A percentile compares a stretch with the other conserved stretches of the same genome.
phyloP scores from a whole-genome alignment of 2,329 filamentous ascomycete genomes.

The Fusarium sp. region DNA sequence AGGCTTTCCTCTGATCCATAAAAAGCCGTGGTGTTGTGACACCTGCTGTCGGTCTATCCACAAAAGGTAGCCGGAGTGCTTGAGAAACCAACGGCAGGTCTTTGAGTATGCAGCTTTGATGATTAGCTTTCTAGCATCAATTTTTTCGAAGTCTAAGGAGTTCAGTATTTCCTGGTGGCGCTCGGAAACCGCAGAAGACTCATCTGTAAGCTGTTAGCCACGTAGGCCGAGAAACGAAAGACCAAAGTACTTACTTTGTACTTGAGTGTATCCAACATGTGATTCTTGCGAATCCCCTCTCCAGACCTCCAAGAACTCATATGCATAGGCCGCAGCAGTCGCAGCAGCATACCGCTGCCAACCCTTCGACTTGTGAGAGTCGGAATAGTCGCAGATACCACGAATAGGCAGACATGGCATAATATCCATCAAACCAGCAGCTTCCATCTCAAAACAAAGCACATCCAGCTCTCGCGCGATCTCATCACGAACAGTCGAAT shows the following conservation, averaged over 20 bases:
- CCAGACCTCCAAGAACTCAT: background rate
- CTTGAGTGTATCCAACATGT: accelerated
- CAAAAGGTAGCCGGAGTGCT: background rate
- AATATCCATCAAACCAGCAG: background rate
- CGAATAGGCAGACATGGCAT: background rate
- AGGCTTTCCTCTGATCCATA: constrained; percentile 59
- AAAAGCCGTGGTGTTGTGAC: constrained; percentile 41
- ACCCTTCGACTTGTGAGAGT: background rate
- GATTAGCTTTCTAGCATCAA: constrained; percentile 47
- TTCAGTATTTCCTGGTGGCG: constrained; percentile 30
- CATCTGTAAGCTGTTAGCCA: background rate
- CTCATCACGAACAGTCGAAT: accelerated
- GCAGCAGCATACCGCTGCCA: background rate
- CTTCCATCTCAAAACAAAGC: background rate
- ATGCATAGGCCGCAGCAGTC: background rate
- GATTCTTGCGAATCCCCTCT: accelerated
- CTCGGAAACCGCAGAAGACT: accelerated
- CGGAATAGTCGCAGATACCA: background rate
- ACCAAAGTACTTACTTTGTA: background rate
- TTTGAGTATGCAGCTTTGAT: constrained; percentile 48
- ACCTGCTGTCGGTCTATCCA: constrained; percentile 3
- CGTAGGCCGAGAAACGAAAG: background rate
- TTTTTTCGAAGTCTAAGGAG: constrained; percentile 49
- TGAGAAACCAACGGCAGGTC: constrained; percentile 33
- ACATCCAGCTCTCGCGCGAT: background rate